Evolutionary conservation across 1,284 basidiomycete genomes (phyloP).

Genomic region (Rhodofomes roseus): DNA sequence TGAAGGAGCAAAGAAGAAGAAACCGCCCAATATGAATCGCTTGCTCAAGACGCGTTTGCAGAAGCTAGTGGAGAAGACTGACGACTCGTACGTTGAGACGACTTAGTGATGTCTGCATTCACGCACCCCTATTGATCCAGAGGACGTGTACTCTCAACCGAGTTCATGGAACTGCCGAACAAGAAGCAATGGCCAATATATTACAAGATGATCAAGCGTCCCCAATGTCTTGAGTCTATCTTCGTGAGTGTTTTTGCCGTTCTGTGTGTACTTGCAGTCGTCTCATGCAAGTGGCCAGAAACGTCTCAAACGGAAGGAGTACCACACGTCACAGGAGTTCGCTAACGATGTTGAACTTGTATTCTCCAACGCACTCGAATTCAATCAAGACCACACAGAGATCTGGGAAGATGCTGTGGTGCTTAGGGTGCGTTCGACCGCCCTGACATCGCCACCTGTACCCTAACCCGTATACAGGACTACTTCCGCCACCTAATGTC

Average conservation of each 20-base stretch:
- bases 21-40: conserved; percentile 56
- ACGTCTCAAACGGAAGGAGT: conserved; percentile 74
- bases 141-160: conserved; percentile 65
- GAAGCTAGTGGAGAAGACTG: conserved; percentile 67
- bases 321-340: conserved; percentile 63
- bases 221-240: conserved; percentile 79
- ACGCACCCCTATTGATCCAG: conserved; percentile 28
- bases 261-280: background rate
- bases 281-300: conserved; percentile 43
- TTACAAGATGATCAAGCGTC: conserved; percentile 81
- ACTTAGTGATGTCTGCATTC: background rate
- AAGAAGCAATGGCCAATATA: conserved; percentile 81
- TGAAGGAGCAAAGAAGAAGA: conserved; percentile 51
- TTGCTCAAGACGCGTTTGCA: conserved; percentile 63
- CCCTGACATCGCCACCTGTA: background rate
- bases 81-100: conserved; percentile 47
- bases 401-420: conserved; percentile 73
- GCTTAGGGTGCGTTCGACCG: conserved; percentile 48
- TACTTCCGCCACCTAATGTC: conserved; percentile 70
- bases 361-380: conserved; percentile 85
- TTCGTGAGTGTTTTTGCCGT: conserved; percentile 48
- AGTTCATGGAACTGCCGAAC: conserved; percentile 84
- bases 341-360: conserved; percentile 86
- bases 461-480: conserved; percentile 39
- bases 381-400: conserved; percentile 72